Base-by-base conservation (phyloP, 305 asterid species). In the Fraxinus sp. region DNA sequence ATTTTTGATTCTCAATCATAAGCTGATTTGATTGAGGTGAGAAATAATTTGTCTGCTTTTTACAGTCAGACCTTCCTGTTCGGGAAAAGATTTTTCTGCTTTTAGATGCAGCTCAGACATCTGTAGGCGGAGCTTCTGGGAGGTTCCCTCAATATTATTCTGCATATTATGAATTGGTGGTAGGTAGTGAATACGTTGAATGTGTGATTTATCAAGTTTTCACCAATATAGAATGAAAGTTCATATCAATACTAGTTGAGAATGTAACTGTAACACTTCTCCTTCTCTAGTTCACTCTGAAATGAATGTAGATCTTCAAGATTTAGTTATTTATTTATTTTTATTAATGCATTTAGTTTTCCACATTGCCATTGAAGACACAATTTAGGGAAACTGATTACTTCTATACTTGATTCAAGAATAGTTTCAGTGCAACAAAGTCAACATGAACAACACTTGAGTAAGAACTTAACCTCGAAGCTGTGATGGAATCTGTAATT, bases 71-170 rank as follows among this genome's bases (percentile, higher is more conserved):
- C 44, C 89, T 84, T 83, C 94, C 94, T 76, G 97, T 93, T 55
- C 90, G 98, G 18, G 99, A 95, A 83, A 95, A 91, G 91, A 91
- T 93, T 33, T 95, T 95, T 89, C 94, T 94, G 85, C 93, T 95
- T 79, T 87, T 95, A 83, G 99, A 94, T 88, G 98, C 99, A n/a
- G 98, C 98, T 44, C 99, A 95, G 85, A 94, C 98, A 81, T 94
- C 98, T 52, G 94, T 94, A 78, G 99, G 99, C 71, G 98, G 99
- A 81, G 97, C 95, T 90, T 87, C 95, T 62, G 99, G 99, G 82
- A 90, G 87, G 84, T 95, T 93, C 85, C 99, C 99, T 83, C 98
- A 95, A 80, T 95, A 93, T 90, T 93, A 93, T 84, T 66, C 92
- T 22, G 89, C 98, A 78, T 95, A 93, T 88, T 92, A 91, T 88